Percentiles rank a stretch among this genome's conserved stretches.
Conservation (phyloP, 2,329 filamentous ascomycete genomes). For the Aspergillus sclerotialis region DNA sequence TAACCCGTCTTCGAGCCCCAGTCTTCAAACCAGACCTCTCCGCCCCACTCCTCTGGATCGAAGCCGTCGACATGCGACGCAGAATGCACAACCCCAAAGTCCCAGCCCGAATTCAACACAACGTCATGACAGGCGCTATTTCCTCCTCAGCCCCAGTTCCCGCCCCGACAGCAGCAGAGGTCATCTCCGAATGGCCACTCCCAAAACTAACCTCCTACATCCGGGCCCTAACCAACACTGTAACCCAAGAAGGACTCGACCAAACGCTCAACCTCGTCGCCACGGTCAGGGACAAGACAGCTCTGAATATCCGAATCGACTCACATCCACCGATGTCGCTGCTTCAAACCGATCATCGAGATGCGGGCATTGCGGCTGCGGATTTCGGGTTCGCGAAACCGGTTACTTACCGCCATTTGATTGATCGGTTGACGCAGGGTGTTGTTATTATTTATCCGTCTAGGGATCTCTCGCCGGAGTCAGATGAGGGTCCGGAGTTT, state of each 20-base stretch:
- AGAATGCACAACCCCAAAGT: conserved; percentile 27
- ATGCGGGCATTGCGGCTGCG: conserved; percentile 17
- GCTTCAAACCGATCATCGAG: conserved; percentile 31
- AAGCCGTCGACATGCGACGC: conserved; percentile 35
- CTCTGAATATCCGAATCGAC: conserved; percentile 28
- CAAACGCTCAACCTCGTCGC: conserved; percentile 24
- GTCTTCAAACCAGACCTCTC: conserved; percentile 26
- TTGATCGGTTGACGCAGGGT: conserved; percentile 21
- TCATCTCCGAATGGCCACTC: conserved; percentile 32
- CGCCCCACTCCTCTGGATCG: conserved; percentile 24
- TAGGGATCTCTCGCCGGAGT: conserved; percentile 11
- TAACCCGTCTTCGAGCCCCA: conserved; percentile 28
- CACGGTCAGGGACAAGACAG: conserved; percentile 30
- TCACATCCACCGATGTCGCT: conserved; percentile 30
- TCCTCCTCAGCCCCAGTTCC: conserved; percentile 18
- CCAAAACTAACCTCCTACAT: conserved; percentile 30
- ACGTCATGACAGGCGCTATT: conserved; percentile 24
- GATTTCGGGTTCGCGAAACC: conserved; percentile 36
- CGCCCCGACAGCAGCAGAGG: conserved; percentile 23
- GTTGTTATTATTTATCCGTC: conserved; percentile 23
- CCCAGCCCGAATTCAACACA: conserved; percentile 30
- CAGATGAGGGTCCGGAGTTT: conserved; percentile 33
- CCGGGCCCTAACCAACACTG: conserved; percentile 30
- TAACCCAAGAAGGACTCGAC: conserved; percentile 25
- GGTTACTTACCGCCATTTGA: conserved; percentile 24